Evolutionary conservation across 2,329 filamentous ascomycete genomes (phyloP), one percentile per base, ranked within the genome.

Genomic region (Colletotrichum siamense): DNA sequence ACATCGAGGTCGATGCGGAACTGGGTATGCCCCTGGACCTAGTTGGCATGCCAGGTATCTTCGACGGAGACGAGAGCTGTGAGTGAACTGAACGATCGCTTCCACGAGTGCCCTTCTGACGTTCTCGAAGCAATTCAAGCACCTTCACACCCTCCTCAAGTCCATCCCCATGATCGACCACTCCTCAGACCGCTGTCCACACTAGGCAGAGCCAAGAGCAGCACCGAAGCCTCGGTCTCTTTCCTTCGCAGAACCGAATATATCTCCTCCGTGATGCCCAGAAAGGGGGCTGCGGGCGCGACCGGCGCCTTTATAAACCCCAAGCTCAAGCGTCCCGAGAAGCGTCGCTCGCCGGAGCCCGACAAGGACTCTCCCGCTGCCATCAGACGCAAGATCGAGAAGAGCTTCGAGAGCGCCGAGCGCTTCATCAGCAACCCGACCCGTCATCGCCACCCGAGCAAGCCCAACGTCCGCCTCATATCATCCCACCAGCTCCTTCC

Each of bases 211-310:
- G 93, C 94, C 61, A 95, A 95, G 80, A 91, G 92, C 57, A 92
- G 92, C 77, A 59, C 73, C 44, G 94, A 95, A 78, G 90, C 94
- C 22, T 93, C 94, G 78, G 95, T 98, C 70, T 98, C 95, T 78
- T 99, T 99, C 90, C 91, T 99, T 79, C 95, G 97, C 74, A 93
- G 96, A 81, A 99, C 97, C 72, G 97, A 99, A 85, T 99, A 99
- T 87, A 98, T 98, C 82, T 95, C 95, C 13, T 91, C 91, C 5
- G 86, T 87, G 26, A 87, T 86, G 34, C 82, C 87, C 8, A 92
- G 91, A 81, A 92, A 91, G 81, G 87, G 87, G 34, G 84, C 90
- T 66, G 86, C 89, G 49, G 83, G 87, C 81, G 82, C 83, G 84
- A 30, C 83, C 82, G 71, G 83, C 80, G 24, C 80, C 78, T 86